These are phyloP conservation scores for Biscogniauxia sp. DNA, from an alignment of 2,329 filamentous ascomycete genomes.

Conservation along the genomic window DNA sequence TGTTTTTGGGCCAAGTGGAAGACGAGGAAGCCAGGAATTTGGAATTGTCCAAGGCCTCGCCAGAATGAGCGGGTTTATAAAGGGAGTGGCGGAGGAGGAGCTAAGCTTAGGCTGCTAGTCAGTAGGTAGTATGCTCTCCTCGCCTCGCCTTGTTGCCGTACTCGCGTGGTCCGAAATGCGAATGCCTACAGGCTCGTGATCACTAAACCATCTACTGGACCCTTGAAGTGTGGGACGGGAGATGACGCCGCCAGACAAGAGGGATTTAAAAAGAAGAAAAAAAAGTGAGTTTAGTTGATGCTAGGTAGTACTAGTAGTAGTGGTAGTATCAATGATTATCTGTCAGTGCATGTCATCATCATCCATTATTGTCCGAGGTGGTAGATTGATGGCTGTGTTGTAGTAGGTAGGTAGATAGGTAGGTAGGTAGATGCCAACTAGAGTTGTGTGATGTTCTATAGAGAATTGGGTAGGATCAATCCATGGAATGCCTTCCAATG, in stretches of 20 bases:
- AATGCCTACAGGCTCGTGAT: neutral
- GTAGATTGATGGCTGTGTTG: too few species aligned
- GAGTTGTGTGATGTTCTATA: too few species aligned
- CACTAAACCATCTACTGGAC: neutral
- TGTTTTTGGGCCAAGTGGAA: neutral
- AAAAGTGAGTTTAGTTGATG: neutral
- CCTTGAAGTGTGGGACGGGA: neutral
- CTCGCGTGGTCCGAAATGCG: neutral
- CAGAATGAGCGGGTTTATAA: neutral
- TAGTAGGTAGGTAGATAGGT: too few species aligned
- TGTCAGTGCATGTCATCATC: too few species aligned
- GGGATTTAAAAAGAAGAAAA: neutral
- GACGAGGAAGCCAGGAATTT: neutral
- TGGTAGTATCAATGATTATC: too few species aligned
- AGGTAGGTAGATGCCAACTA: too few species aligned
- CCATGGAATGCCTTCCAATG: neutral
- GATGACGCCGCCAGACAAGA: neutral
- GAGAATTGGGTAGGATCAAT: too few species aligned
- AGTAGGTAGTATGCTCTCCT: too few species aligned
- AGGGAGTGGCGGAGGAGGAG: too few species aligned
- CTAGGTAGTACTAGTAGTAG: too few species aligned
- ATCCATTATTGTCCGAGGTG: too few species aligned
- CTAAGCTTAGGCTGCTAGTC: too few species aligned
- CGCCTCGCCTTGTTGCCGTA: neutral
- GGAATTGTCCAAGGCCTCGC: neutral